Evolutionary conservation across 805 yeast species (phyloP).

Genomic region (Wickerhamiella vanderwaltii): DNA sequence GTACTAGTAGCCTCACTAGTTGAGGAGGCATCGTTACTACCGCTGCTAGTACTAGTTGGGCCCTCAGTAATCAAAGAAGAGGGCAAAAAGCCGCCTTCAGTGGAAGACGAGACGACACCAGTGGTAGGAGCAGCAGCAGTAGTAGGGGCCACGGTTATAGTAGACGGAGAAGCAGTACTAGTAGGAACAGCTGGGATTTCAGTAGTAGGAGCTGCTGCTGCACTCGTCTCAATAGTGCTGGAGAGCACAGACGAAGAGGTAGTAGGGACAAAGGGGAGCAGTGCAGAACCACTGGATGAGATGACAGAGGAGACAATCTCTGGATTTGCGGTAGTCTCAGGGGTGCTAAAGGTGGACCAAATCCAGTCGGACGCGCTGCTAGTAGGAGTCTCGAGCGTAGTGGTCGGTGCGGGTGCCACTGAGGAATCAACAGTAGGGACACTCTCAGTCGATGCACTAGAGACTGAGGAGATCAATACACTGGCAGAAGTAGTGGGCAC

Average conservation of each 20-base stretch:
- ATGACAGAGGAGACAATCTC: background rate
- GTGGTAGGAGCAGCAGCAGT: slow-evolving; percentile 5
- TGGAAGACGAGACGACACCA: background rate
- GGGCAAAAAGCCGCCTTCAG: slow-evolving; percentile 6
- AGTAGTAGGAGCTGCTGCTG: background rate
- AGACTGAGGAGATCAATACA: background rate
- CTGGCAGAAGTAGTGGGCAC: background rate
- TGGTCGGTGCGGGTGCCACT: background rate
- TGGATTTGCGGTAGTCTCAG: background rate
- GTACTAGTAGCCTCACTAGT: slow-evolving; percentile 14
- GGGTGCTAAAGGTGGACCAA: slow-evolving; percentile 9
- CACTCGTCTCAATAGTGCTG: background rate
- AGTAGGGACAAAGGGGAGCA: slow-evolving; percentile 10
- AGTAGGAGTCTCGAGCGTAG: background rate
- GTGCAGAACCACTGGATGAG: slow-evolving; percentile 1
- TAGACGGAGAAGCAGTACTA: background rate
- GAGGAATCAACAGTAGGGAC: background rate
- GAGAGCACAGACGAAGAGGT: background rate
- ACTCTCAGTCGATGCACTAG: too few relatives aligned
- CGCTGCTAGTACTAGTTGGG: slow-evolving; percentile 14
- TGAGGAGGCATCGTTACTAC: slow-evolving; percentile 11
- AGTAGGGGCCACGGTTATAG: background rate
- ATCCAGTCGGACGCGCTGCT: slow-evolving; percentile 5
- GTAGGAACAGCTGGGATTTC: background rate
- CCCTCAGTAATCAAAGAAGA: slow-evolving; percentile 9